Evolutionary conservation across 768 basidiomycete genomes (phyloP), one percentile per base, ranked within the genome.

Genomic region (Macrolepiota fuliginosa): DNA sequence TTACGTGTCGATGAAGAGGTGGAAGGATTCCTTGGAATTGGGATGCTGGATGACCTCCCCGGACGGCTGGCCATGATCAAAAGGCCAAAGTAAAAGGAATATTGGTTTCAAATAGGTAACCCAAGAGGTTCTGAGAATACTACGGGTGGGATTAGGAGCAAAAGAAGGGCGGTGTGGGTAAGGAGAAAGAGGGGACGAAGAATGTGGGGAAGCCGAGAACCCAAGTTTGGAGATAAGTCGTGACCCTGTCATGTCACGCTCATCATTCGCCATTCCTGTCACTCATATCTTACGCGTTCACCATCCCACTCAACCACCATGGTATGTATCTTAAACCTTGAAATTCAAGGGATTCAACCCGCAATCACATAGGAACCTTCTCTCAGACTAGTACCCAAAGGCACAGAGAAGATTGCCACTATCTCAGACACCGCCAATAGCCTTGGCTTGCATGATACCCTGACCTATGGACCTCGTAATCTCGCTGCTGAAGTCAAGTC

Each of bases 361-460:
- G 7, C 39, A n/a, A 19, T 22, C 51, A 22, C 15, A 22, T 36
- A 81, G 80, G 77, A 82, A 51, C 71, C 81, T 13, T 85, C 90
- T 36, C 74, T 86, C 60, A 83, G 85, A 66, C 75, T 94, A 64
- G 84, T 89, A 1, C 92, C 92, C 15, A 73, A 80, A 5, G 67
- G 70, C 56, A 69, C 74, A 45, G 69, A 80, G 54, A 87, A 89
- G 73, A 76, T 82, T 12, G 91, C 89, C 1, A 85, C 91, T 4
- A 70, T 91, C 50, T 74, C 82, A 62, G 81, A 87, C 71, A 92
- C 87, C 5, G 82, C 85, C 56, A 90, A 89, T 73, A 81, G 81
- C 64, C 77, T 92, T 57, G 96, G 95, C 42, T 80, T 94, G 1
- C 96, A 97, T 72, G 94, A 98, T 72, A 86, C 92, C 2, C 82